Base-by-base conservation (phyloP, 2,329 filamentous ascomycete genomes). In the Neophaeococcomyces mojaviensis region DNA sequence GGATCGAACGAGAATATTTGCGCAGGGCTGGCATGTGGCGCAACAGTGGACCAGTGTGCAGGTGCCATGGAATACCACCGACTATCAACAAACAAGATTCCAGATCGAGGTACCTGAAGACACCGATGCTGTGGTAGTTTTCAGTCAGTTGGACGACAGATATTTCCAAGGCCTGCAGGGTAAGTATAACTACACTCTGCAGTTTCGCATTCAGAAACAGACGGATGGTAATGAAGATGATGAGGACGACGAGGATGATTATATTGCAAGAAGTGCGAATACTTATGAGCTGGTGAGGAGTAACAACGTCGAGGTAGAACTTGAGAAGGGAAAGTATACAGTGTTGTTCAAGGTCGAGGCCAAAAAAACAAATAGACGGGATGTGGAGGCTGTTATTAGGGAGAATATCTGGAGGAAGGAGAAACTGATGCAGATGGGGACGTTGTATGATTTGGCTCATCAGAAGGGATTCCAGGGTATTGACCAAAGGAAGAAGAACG, bases 341-440 rank as follows among this genome's bases (percentile, higher is more conserved):
- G 78, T 94, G 3, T 72, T 87, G 16, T 75, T 90, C 62, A 88
- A 86, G 60, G 75, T 92, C 48, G 80, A 82, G 10, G 84, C 84
- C 2, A 74, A 73, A n/a, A 77, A 82, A 15, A 61, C 65, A 4
- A 55, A 62, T 2, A 76, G 82, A 13, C 59, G 66, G 9, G 58
- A 63, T 3, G 51, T 56, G 16, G 54, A 56, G 36, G 75, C 86
- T 26, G 79, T 85, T 1, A 78, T 90, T 24, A 75, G 78, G 41
- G 70, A 74, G 8, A 78, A 81, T 46, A 84, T 81, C 48, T 77
- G 78, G 46, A 69, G 69, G 3, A 79, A 86, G 20, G 84, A 88
- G 56, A 94, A 94, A 63, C 73, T 94, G 2, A 64, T 71, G 1
- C 68, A 70, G 46, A 66, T 71, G 12, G 69, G 69, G 7, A 65